Base-by-base conservation (phyloP, 345 rosid genomes). In the Eucalyptus fibrosa region DNA sequence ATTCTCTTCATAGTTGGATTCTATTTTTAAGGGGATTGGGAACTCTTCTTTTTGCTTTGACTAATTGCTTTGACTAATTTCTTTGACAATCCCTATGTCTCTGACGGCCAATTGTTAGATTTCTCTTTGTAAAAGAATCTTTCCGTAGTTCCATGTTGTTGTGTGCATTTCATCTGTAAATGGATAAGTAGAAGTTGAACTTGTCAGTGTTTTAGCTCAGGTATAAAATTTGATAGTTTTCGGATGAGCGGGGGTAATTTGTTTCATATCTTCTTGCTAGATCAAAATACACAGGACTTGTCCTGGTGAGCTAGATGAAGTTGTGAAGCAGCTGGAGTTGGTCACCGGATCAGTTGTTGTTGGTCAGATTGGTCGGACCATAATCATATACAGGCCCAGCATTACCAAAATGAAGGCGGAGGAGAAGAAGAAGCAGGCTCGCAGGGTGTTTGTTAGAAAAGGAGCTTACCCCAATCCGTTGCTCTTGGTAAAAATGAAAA, bases 351-450 rank as follows among this genome's bases (percentile, higher is more conserved):
- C 99, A 1, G 96, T 92, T 44, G 92, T 94, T 42, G 95, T 96
- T 23, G 92, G 98, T 65, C 91, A 95, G 92, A 96, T 97, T 67
- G 98, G 99, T 50, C 91, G 97, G 91, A 96, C 99, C 42, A 94
- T 97, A 89, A 97, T 97, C 87, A 34, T 97, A 88, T 97, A 97
- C 89, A 90, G 97, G 91, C 99, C 98, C 13, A 96, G 99, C 91
- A 91, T 93, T 21, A 92, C 97, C 34, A 97, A 94, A 92, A 59
- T 97, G 97, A 93, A 97, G 93, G 96, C 94, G 1, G 99, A 95
- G 89, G 98, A 94, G 94, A 95, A 95, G 89, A 96, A 92, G 95
- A 91, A 86, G 88, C 93, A 93, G 89, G 92, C 94, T 21, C 95
- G 91, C 65, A 93, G 93, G 91, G 17, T 93, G 88, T 94, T 62